These are phyloP conservation scores for Daedaleopsis nitida DNA, from an alignment of 768 basidiomycete species.

Conservation along the genomic window DNA sequence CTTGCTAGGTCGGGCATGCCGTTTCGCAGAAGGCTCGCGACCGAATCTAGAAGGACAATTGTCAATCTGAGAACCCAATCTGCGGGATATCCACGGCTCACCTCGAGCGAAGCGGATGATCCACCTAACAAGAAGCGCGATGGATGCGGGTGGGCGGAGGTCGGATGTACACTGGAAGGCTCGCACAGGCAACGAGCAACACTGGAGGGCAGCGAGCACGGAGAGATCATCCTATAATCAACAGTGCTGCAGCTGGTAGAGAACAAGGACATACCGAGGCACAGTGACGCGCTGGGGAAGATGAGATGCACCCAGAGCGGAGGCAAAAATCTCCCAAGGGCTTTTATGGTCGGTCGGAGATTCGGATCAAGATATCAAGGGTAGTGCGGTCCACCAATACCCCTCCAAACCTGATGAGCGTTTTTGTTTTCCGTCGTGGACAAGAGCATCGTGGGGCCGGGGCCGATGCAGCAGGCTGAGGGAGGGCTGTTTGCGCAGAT, in stretches of 20 bases:
- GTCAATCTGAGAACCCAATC: conserved; percentile 24
- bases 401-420: no score
- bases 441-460: no score
- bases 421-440: no score
- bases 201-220: conserved; percentile 6
- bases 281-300: conserved; percentile 18
- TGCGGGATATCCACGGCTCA: conserved; percentile 20
- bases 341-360: conserved; percentile 24
- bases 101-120: conserved; percentile 59
- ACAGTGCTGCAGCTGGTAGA: conserved; percentile 8
- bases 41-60: conserved; percentile 17
- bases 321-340: conserved; percentile 5
- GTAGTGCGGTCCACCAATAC: background rate
- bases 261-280: conserved; percentile 15
- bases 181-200: conserved; percentile 25
- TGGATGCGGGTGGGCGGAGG: conserved; percentile 60
- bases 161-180: conserved; percentile 55
- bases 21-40: conserved; percentile 47
- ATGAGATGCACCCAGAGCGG: conserved; percentile 14
- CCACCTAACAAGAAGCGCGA: conserved; percentile 74
- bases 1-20: conserved; percentile 64
- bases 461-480: background rate
- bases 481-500: background rate
- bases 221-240: background rate
- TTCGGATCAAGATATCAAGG: conserved; percentile 24